Percentiles rank a stretch among this genome's conserved stretches.
Evolutionary conservation across 2,329 filamentous ascomycete genomes (phyloP).

Genomic region (Sphaerulina populicola): DNA sequence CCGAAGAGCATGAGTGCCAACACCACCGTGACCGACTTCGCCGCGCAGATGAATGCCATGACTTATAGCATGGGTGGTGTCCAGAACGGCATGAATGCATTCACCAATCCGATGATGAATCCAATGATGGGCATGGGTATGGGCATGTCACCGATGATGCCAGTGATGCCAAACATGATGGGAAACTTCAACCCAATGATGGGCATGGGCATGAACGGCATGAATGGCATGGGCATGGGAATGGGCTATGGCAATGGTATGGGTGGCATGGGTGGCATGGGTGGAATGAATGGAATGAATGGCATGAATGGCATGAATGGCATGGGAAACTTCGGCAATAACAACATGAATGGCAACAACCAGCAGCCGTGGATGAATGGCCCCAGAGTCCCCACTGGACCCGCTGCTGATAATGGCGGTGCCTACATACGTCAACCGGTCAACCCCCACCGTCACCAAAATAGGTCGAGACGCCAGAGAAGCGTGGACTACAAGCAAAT

Average conservation of each 20-base stretch:
- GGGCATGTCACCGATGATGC: slow-evolving; percentile 19
- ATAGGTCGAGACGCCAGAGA: slow-evolving; percentile 66
- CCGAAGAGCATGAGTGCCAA: slow-evolving; percentile 22
- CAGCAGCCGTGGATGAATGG: slow-evolving; percentile 31
- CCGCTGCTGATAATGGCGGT: slow-evolving; percentile 55
- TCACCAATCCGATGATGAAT: slow-evolving; percentile 20
- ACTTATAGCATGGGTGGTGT: slow-evolving; percentile 23
- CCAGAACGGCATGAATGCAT: slow-evolving; percentile 26
- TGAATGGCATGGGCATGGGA: slow-evolving; percentile 41
- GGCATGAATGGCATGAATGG: slow-evolving; percentile 28
- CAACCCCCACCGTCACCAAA: slow-evolving; percentile 84
- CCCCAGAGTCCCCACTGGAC: slow-evolving; percentile 55
- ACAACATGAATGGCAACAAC: slow-evolving; percentile 30
- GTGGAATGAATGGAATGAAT: slow-evolving; percentile 29
- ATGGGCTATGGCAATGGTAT: slow-evolving; percentile 20
- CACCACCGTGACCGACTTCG: slow-evolving; percentile 35
- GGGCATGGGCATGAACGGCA: slow-evolving; percentile 33
- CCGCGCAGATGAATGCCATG: slow-evolving; percentile 41
- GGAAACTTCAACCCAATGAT: slow-evolving; percentile 31
- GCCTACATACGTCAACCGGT: slow-evolving; percentile 94
- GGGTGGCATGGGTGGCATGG: slow-evolving; percentile 32
- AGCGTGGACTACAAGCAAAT: slow-evolving; percentile 89
- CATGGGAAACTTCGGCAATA: slow-evolving; percentile 29
- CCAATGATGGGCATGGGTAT: slow-evolving; percentile 24
- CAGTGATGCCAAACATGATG: slow-evolving; percentile 18